A percentile compares a stretch with the other conserved stretches of the same genome.
Conservation (phyloP, 257 asterid species). For the Avicennia marina region DNA sequence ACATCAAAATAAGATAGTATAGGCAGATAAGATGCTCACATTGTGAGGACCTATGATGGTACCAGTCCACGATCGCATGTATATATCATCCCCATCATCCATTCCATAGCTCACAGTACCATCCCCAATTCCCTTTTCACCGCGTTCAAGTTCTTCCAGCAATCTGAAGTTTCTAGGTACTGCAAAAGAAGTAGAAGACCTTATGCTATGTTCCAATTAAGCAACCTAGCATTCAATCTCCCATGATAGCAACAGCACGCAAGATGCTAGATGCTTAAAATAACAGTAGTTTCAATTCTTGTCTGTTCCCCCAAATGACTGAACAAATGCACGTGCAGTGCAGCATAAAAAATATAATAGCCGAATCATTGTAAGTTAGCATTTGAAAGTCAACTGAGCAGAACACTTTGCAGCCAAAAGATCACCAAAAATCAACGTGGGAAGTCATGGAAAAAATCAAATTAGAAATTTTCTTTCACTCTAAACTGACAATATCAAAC, state of each 20-base stretch:
- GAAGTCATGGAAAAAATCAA: no score
- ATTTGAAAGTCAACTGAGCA: no score
- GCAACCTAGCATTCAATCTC: neutral
- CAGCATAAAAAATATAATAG: no score
- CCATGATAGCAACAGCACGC: neutral
- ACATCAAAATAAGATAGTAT: neutral
- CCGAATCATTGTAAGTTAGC: no score
- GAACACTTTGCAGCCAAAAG: no score
- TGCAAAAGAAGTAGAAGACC: constrained; percentile 24
- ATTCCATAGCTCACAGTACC: constrained; percentile 78
- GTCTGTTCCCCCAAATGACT: no score
- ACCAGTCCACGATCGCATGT: constrained; percentile 65
- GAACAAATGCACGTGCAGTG: no score
- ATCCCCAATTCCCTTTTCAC: constrained; percentile 70
- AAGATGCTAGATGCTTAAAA: no score
- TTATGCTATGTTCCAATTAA: constrained; percentile 18
- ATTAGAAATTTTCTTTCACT: no score
- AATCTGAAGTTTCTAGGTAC: constrained; percentile 86
- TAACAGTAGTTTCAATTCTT: neutral
- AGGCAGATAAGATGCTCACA: constrained; percentile 27
- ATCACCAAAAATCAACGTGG: no score
- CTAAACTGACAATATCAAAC: no score
- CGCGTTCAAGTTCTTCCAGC: constrained; percentile 92
- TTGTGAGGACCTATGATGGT: constrained; percentile 86
- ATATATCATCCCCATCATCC: constrained; percentile 91